Evolutionary conservation across 768 basidiomycete genomes (phyloP).

Genomic region (Boletus huronensis): DNA sequence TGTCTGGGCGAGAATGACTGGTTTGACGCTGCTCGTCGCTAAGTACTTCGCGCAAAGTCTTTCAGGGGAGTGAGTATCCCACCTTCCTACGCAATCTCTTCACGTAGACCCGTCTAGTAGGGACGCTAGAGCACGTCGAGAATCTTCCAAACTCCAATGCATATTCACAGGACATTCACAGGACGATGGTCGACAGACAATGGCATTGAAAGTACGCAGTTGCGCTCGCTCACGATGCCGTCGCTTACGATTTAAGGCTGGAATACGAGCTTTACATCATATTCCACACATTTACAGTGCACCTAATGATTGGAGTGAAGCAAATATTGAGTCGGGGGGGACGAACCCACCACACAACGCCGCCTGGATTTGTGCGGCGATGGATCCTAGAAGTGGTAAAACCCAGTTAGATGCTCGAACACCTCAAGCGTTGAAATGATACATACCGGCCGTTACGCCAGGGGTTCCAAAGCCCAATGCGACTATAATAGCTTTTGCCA

Average conservation of each 20-base stretch:
- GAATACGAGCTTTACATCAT: background rate
- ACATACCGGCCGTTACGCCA: constrained; percentile 8
- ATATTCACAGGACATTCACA: no score
- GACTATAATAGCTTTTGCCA: accelerated
- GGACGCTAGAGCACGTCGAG: no score
- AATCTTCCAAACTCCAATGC: no score
- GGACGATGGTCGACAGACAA: no score
- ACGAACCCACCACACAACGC: background rate
- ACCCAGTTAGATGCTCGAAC: background rate
- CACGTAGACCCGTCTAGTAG: no score
- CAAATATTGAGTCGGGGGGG: background rate
- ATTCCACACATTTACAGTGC: background rate
- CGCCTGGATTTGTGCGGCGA: background rate
- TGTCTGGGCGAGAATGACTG: background rate
- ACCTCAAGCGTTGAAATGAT: background rate
- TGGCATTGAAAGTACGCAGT: no score
- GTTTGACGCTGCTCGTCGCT: background rate
- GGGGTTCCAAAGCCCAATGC: background rate
- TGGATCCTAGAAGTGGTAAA: constrained; percentile 1
- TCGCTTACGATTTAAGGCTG: background rate
- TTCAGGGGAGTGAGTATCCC: no score
- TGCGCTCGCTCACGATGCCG: background rate
- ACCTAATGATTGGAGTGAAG: constrained; percentile 8
- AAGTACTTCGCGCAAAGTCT: background rate
- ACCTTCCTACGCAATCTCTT: no score